Percentiles rank a stretch among this genome's conserved stretches.
Evolutionary conservation across 164 flowering plant genomes (phyloP).

Genomic region (Houttuynia cordata): DNA sequence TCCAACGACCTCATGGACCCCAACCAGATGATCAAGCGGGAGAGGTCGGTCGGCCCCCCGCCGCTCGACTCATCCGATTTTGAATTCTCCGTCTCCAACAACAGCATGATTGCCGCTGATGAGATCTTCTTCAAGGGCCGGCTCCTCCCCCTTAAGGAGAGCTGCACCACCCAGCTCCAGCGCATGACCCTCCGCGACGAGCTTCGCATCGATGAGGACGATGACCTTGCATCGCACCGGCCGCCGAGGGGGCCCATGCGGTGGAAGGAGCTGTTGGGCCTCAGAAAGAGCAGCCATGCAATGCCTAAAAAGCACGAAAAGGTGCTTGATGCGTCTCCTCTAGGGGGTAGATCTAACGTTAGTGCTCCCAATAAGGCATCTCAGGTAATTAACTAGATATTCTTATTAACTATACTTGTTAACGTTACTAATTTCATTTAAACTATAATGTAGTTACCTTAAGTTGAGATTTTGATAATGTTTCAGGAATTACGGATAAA

Average conservation of each 20-base stretch:
- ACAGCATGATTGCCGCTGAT: conserved; percentile 52
- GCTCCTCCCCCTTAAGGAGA: conserved; percentile 49
- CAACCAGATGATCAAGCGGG: conserved; percentile 27
- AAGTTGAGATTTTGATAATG: background rate
- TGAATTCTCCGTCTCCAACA: conserved; percentile 45
- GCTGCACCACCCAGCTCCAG: conserved; percentile 14
- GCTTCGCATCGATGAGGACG: conserved; percentile 33
- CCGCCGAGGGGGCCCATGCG: conserved; percentile 26
- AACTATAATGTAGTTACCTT: no score
- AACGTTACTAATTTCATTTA: no score
- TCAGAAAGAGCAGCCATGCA: conserved; percentile 23
- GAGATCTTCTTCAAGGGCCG: conserved; percentile 59
- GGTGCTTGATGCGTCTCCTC: conserved; percentile 13
- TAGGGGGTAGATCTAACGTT: background rate
- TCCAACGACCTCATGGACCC: conserved; percentile 47
- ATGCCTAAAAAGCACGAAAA: conserved; percentile 23
- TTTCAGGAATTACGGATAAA: background rate
- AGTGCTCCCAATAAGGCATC: background rate
- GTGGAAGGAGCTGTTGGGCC: conserved; percentile 52
- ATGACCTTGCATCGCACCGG: conserved; percentile 17
- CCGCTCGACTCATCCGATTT: conserved; percentile 62
- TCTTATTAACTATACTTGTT: no score
- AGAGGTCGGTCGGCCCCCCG: conserved; percentile 32
- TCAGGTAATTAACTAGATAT: background rate
- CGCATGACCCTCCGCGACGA: conserved; percentile 54